Conservation (phyloP, 148 eudicot species). For the Vaccinium macrocarpon region DNA sequence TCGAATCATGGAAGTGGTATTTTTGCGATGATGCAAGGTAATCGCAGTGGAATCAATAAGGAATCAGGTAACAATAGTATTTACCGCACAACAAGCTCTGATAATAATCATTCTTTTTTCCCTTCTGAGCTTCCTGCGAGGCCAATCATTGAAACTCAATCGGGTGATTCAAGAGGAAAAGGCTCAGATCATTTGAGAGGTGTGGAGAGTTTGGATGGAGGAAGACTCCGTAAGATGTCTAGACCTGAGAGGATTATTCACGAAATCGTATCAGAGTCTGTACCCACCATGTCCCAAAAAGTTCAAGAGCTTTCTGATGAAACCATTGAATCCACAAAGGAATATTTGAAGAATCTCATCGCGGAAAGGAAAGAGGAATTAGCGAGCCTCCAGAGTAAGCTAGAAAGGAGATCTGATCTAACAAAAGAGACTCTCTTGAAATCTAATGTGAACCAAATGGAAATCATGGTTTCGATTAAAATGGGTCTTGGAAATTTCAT, state of each 20-base stretch:
- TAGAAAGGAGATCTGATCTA: slow-evolving; percentile 55
- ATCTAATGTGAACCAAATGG: slow-evolving; percentile 52
- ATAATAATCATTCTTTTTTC: slow-evolving; percentile 56
- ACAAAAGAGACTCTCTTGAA: slow-evolving; percentile 59
- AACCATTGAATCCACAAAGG: slow-evolving; percentile 52
- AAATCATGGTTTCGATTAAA: slow-evolving; percentile 62
- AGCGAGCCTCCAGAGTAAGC: slow-evolving; percentile 46
- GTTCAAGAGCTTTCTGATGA: slow-evolving; percentile 64
- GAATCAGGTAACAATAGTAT: slow-evolving; percentile 48
- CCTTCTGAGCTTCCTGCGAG: slow-evolving; percentile 79
- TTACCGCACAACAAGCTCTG: slow-evolving; percentile 50
- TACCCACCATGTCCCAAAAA: slow-evolving; percentile 53
- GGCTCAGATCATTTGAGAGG: slow-evolving; percentile 41
- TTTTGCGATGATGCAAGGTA: slow-evolving; percentile 44
- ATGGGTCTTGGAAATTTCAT: slow-evolving; percentile 61
- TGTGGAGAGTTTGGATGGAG: slow-evolving; percentile 43
- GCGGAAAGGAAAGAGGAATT: slow-evolving; percentile 49
- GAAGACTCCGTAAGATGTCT: slow-evolving; percentile 32
- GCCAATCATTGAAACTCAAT: slow-evolving; percentile 44
- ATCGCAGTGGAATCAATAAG: slow-evolving; percentile 33
- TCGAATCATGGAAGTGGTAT: slow-evolving; percentile 51
- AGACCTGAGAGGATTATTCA: slow-evolving; percentile 55
- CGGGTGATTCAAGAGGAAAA: slow-evolving; percentile 51
- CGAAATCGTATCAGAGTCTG: slow-evolving; percentile 53
- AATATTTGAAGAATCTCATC: slow-evolving; percentile 51